phyloP scores from a whole-genome alignment of 768 basidiomycete species.

The Trametes meyenii region DNA sequence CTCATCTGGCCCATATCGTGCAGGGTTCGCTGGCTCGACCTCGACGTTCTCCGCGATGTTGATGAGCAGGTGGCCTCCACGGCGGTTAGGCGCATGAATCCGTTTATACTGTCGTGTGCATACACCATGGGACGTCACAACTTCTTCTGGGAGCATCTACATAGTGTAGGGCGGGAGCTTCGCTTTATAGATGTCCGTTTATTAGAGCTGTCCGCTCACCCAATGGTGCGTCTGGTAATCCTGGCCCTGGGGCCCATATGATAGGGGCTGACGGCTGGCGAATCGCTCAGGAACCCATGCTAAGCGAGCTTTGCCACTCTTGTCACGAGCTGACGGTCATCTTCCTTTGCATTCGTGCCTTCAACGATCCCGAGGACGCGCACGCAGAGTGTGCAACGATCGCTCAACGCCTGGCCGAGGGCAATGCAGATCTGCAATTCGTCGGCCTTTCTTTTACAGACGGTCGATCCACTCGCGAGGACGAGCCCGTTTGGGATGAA shows the following conservation, averaged over 20 bases:
- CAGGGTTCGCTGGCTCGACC: constrained; percentile 16
- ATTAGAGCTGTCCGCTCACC: constrained; percentile 3
- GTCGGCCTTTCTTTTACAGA: constrained; percentile 12
- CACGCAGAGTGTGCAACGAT: constrained; percentile 2
- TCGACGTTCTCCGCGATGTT: background rate
- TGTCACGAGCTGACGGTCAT: background rate
- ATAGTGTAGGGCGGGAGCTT: constrained; percentile 2
- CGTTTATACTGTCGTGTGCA: constrained; percentile 11
- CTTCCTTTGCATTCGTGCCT: constrained; percentile 16
- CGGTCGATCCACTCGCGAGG: constrained; percentile 5
- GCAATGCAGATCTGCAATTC: background rate
- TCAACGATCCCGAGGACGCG: background rate
- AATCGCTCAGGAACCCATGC: too few relatives aligned
- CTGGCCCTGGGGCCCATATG: background rate
- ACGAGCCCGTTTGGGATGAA: constrained; percentile 14
- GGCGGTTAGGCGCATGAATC: constrained; percentile 3
- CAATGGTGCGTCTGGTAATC: background rate
- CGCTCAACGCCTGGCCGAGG: background rate
- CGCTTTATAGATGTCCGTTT: constrained; percentile 14
- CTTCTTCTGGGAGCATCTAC: constrained; percentile 12
- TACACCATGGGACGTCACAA: constrained; percentile 10
- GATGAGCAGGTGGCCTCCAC: background rate
- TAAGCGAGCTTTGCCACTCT: too few relatives aligned
- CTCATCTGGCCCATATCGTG: constrained; percentile 12
- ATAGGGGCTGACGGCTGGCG: background rate